Evolutionary conservation across 2,329 filamentous ascomycete species (phyloP), one percentile per base, ranked within the genome.

Genomic region (Pseudocercospora cruenta): DNA sequence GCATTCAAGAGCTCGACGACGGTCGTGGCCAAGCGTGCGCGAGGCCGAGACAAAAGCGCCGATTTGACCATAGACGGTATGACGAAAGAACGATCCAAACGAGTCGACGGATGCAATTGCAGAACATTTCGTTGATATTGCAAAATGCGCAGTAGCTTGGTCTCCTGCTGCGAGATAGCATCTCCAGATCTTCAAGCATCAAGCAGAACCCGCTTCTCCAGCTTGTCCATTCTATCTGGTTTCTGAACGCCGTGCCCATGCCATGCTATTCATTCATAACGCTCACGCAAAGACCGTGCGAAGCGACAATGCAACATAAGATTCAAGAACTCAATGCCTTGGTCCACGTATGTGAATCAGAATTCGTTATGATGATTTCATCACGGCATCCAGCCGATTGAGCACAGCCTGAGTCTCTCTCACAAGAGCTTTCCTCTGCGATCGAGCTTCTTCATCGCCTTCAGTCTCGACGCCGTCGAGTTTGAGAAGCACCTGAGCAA

Each of bases 401-500:
- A 95, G 78, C 51, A 91, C 80, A 10, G 82, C 85, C 76, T 94
- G 91, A 3, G 91, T 88, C 69, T 90, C 85, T 72, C 83, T 87
- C n/a, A 94, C 90, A 59, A 94, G 78, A 65, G 89, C 90, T 80
- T 91, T 94, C 74, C 92, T 82, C 76, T 82, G 86, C 12, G 83
- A 79, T 68, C 91, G 84, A 26, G 90, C 87, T 12, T 89, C 87
- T 9, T 81, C 77, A 70, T 91, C 87, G 4, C 90, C 91, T 57
- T 90, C 89, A 0, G 89, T 89, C 71, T 94, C 91, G 2, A 94
- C 87, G 22, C 85, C 88, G 76, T 95, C 92, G 45, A 93, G 78
- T 80, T 94, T 94, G 69, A 95, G 80, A 43, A 94, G 75, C 2
- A 93, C 87, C 72, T 93, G 90, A 68, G 90, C 87, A 82, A 95